Evolutionary conservation across 192 early-diverging fungal species (phyloP), one percentile per base, ranked within the genome.

Genomic region (Umbelopsis ramanniana): DNA sequence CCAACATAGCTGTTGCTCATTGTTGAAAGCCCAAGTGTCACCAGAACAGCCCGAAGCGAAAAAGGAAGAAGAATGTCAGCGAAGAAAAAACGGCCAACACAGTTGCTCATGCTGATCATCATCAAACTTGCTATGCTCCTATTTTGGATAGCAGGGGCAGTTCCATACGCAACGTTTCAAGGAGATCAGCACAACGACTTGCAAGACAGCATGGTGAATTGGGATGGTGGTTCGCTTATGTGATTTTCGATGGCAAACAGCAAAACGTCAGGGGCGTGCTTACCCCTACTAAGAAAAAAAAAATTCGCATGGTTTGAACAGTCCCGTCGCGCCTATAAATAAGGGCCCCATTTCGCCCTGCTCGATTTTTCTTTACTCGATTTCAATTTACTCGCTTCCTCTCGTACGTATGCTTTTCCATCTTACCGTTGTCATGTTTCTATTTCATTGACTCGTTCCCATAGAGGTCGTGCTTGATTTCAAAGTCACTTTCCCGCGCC

Each of bases 261-360:
- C 24, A 53, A 21, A 21, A 23, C 3, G 3, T 53, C 52, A 54
- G 53, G 53, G 53, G 53, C 8, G 4, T 6, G 11, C 8, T 12
- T 11, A 43, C 11, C 21, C 23, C 53, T 54, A 23, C 53, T 37
- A 35, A 43, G 8, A 43, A 43, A 43, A 43, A 43, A 43, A 43
- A 43, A 43, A 43, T 11, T 14, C 57, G 57, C 57, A 63, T 63
- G 57, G 57, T 63, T 63, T 37, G 14, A 38, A 43, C 40, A 43
- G 40, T 21, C 48, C 48, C 48, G n/a, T n/a, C 6, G 0, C 17
- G 14, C 48, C 15, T 21, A 21, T 50, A 50, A n/a, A n/a, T 50
- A 50, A 0, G 1, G 15, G 15, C 5, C 15, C 14, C 17, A 17
- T 0, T 50, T 50, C n/a, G 14, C 5, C 48, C 6, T 0, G 6